Percentiles rank a stretch among this genome's conserved stretches.
phyloP scores from a whole-genome alignment of 208 protist genomes.

The Acanthamoeba pearcei region DNA sequence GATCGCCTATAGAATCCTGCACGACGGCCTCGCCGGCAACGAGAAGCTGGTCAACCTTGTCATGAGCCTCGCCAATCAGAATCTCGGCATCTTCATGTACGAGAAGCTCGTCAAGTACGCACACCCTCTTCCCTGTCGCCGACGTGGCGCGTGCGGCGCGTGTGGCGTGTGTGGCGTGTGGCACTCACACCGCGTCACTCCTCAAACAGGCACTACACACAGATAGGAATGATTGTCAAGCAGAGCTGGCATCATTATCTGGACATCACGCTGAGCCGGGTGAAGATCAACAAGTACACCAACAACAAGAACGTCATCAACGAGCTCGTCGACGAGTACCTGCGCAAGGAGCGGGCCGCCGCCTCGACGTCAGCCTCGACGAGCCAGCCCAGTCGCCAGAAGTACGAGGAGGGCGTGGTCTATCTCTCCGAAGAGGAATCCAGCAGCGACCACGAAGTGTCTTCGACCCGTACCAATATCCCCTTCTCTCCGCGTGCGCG shows the following conservation, averaged over 20 bases:
- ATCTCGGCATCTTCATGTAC: constrained; percentile 65
- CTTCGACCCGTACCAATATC: background rate
- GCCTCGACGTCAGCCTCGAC: background rate
- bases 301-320: constrained; percentile 47
- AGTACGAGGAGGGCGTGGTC: constrained; percentile 19
- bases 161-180: background rate
- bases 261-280: constrained; percentile 48
- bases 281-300: constrained; percentile 49
- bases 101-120: constrained; percentile 59
- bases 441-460: background rate
- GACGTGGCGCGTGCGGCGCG: background rate
- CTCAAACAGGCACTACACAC: constrained; percentile 8
- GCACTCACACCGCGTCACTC: background rate
- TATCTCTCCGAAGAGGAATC: constrained; percentile 18
- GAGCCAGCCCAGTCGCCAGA: background rate
- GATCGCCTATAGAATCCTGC: constrained; percentile 27
- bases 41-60: constrained; percentile 43
- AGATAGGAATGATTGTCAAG: constrained; percentile 66
- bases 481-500: no score
- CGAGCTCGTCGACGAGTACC: constrained; percentile 61
- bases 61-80: constrained; percentile 59
- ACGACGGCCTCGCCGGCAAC: constrained; percentile 26
- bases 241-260: constrained; percentile 64
- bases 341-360: constrained; percentile 51
- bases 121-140: background rate